Conservation (phyloP, 768 basidiomycete species). For the Trametes meyenii region DNA sequence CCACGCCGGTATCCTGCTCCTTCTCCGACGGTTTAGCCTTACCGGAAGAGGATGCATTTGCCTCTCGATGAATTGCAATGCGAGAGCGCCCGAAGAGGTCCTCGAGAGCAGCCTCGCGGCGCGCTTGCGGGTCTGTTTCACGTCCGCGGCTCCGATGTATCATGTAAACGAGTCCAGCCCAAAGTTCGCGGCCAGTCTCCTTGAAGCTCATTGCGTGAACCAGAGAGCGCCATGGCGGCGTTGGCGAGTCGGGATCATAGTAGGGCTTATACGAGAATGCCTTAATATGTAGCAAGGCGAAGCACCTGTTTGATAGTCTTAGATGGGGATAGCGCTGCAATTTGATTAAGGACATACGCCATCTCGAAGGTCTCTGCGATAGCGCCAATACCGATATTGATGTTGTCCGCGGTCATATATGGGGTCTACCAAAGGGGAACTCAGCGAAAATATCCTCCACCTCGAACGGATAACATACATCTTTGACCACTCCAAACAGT, state of each 20-base stretch:
- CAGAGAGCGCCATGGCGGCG: conserved; percentile 59
- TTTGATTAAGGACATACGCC: conserved; percentile 50
- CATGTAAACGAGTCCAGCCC: conserved; percentile 61
- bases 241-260: conserved; percentile 39
- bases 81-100: conserved; percentile 37
- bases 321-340: conserved; percentile 12
- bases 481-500: conserved; percentile 63
- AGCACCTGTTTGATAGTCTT: conserved; percentile 48
- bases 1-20: conserved; percentile 30
- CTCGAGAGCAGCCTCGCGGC: conserved; percentile 43
- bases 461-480: conserved; percentile 42
- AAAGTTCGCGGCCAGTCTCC: conserved; percentile 67
- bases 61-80: conserved; percentile 22
- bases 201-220: conserved; percentile 69
- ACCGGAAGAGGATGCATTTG: conserved; percentile 9
- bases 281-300: conserved; percentile 69
- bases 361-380: conserved; percentile 75
- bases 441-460: not conserved
- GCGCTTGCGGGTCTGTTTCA: conserved; percentile 52
- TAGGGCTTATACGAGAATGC: conserved; percentile 76
- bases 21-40: conserved; percentile 4
- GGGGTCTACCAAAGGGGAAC: conserved; percentile 44
- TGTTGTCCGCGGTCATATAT: conserved; percentile 75
- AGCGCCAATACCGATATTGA: conserved; percentile 71
- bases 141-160: conserved; percentile 53